Evolutionary conservation across 331 rosid genomes (phyloP).

Genomic region (Quercus phellos): DNA sequence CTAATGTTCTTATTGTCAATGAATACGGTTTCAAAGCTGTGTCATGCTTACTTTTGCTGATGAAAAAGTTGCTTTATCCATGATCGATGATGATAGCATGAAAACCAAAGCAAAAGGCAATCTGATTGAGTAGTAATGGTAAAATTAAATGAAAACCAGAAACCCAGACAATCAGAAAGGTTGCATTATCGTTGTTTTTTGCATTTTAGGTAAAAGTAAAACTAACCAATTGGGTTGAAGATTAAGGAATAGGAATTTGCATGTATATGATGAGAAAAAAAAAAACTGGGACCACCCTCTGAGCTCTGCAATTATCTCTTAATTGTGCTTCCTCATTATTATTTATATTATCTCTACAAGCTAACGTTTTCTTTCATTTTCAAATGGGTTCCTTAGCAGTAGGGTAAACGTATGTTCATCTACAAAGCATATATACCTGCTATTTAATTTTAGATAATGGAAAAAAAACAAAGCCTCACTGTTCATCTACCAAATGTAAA

Average conservation of each 20-base stretch:
- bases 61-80: constrained; percentile 8
- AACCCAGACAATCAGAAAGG: constrained; percentile 41
- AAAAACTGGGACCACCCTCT: constrained; percentile 45
- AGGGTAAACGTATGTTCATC: constrained; percentile 13
- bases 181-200: constrained; percentile 15
- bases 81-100: constrained; percentile 13
- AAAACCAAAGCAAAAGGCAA: background rate
- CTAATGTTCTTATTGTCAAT: constrained; percentile 18
- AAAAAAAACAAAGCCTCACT: no score
- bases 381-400: constrained; percentile 24
- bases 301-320: constrained; percentile 14
- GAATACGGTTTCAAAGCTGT: constrained; percentile 4
- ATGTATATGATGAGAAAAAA: constrained; percentile 2
- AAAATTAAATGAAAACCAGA: constrained; percentile 5
- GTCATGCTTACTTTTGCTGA: background rate
- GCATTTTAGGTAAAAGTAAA: constrained; percentile 34
- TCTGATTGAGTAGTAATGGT: constrained; percentile 3
- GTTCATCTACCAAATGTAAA: background rate
- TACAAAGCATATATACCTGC: no score
- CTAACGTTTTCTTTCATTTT: constrained; percentile 10
- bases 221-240: constrained; percentile 6
- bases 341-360: background rate
- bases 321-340: background rate
- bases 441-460: no score
- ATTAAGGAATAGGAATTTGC: constrained; percentile 1